Evolutionary conservation across 2,329 filamentous ascomycete genomes (phyloP).

Genomic region (Alternaria arbusti): DNA sequence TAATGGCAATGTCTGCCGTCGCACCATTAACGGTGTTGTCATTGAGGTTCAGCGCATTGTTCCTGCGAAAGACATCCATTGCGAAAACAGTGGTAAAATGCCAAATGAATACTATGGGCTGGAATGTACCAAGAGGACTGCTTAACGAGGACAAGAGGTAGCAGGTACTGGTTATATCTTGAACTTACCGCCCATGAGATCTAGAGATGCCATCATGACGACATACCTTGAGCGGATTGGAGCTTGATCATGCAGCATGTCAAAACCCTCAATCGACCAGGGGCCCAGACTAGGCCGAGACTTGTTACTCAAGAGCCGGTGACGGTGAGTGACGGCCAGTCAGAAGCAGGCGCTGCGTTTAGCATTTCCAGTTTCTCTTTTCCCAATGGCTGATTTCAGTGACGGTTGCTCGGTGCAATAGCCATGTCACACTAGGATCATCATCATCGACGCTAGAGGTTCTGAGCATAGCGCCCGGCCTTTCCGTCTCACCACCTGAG

Average conservation of each 20-base stretch:
- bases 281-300: neutral
- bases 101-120: neutral
- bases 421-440: neutral
- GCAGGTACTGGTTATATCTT: neutral
- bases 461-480: conserved; percentile 3
- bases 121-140: neutral
- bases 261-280: neutral
- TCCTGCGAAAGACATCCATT: conserved; percentile 19
- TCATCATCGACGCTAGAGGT: neutral
- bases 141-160: neutral
- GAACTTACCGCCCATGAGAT: neutral
- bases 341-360: neutral
- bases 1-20: conserved; percentile 63
- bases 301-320: neutral
- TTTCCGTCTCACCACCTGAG: neutral
- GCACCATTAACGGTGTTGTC: conserved; percentile 54
- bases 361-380: neutral
- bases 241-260: conserved; percentile 2
- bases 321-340: neutral
- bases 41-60: conserved; percentile 33
- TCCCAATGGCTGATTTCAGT: neutral
- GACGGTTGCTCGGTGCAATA: conserved; percentile 1
- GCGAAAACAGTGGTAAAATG: neutral
- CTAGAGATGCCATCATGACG: conserved; percentile 6
- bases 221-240: neutral